Evolutionary conservation across 352 stramenopile species (phyloP).

Genomic region (Halophytophthora batemanensis): DNA sequence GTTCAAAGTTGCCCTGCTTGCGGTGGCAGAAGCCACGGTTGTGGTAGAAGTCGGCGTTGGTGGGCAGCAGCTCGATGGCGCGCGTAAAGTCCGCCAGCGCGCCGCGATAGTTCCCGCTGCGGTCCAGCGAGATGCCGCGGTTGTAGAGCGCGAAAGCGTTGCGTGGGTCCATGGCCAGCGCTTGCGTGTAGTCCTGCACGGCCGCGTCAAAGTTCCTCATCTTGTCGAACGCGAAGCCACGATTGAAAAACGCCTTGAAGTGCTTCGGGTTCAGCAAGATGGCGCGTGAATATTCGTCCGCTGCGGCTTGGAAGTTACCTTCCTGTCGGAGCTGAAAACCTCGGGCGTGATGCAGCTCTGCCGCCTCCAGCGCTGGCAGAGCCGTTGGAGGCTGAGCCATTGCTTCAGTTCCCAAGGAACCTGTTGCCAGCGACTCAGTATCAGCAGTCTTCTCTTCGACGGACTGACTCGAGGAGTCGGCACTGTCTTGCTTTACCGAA

Average conservation of each 20-base stretch:
- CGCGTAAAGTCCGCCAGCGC: constrained; percentile 79
- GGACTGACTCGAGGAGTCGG: too few species aligned
- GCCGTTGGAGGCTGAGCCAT: neutral
- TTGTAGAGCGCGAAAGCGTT: constrained; percentile 86
- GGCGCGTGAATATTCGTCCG: constrained; percentile 74
- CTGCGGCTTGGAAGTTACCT: constrained; percentile 76
- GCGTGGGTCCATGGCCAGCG: constrained; percentile 57
- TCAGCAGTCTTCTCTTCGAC: neutral
- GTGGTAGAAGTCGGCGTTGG: constrained; percentile 81
- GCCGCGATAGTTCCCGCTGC: constrained; percentile 77
- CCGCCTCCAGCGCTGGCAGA: constrained; percentile 18
- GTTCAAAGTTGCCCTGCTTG: constrained; percentile 76
- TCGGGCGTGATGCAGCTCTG: constrained; percentile 52
- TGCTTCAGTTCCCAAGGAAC: neutral
- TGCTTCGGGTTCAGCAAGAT: constrained; percentile 70
- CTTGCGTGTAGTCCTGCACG: constrained; percentile 74
- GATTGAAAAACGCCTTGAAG: constrained; percentile 90
- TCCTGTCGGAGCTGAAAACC: constrained; percentile 78
- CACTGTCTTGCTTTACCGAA: too few species aligned
- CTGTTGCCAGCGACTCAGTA: neutral
- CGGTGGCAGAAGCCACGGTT: constrained; percentile 83
- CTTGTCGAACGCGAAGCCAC: constrained; percentile 85
- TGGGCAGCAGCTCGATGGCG: constrained; percentile 73
- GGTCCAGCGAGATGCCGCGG: constrained; percentile 79
- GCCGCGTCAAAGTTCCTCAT: constrained; percentile 69